Evolutionary conservation across 148 eudicot species (phyloP).

Genomic region (Fallopia convolvulus): DNA sequence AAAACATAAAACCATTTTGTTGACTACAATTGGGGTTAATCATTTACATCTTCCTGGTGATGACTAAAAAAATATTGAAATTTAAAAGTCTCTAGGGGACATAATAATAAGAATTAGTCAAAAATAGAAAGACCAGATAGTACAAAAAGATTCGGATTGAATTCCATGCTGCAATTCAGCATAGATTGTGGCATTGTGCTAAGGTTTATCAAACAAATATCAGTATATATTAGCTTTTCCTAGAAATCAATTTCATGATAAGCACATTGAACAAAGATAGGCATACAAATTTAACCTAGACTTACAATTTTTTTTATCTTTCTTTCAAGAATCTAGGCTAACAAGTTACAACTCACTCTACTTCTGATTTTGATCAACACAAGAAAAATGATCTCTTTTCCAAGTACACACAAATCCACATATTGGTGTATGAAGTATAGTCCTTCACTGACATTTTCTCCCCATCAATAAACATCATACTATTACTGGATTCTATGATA

Average conservation of each 20-base stretch:
- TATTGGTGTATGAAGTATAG: background rate
- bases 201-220: background rate
- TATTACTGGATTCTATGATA: background rate
- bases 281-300: background rate
- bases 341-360: background rate
- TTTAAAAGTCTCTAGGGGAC: too few relatives aligned
- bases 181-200: too few relatives aligned
- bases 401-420: background rate
- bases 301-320: background rate
- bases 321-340: background rate
- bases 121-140: background rate
- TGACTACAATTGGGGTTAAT: background rate
- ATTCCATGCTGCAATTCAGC: background rate
- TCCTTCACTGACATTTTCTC: background rate
- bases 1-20: background rate
- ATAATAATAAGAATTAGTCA: background rate
- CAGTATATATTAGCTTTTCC: background rate
- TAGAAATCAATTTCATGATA: background rate
- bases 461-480: background rate
- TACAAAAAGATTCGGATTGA: background rate
- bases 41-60: background rate
- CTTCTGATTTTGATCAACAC: background rate
- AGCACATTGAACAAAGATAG: background rate
- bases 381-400: background rate
- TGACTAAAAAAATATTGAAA: background rate